Evolutionary conservation across 2,329 filamentous ascomycete species (phyloP).

Genomic region (Amauroascus verrucosus): DNA sequence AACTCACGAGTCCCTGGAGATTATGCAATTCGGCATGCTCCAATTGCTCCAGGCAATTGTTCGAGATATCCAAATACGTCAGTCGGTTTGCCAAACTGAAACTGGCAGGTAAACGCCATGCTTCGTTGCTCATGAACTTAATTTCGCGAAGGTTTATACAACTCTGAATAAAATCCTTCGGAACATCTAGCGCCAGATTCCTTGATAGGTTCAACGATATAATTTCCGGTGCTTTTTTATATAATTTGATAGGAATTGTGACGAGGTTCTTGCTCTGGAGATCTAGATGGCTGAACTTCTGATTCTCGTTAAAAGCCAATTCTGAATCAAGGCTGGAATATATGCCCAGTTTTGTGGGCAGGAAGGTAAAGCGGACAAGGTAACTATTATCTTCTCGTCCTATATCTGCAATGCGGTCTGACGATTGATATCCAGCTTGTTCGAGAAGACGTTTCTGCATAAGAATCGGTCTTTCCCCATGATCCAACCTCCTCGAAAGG

Average conservation of each 20-base stretch:
- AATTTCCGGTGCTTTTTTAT: slow-evolving; percentile 83
- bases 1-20: slow-evolving; percentile 66
- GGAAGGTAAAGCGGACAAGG: slow-evolving; percentile 87
- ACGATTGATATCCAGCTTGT: slow-evolving; percentile 80
- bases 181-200: slow-evolving; percentile 84
- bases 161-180: slow-evolving; percentile 90
- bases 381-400: slow-evolving; percentile 97
- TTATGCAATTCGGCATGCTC: slow-evolving; percentile 73
- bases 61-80: slow-evolving; percentile 86
- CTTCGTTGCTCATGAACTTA: slow-evolving; percentile 91
- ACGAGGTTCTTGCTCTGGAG: slow-evolving; percentile 80
- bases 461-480: slow-evolving; percentile 69
- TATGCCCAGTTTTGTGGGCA: slow-evolving; percentile 78
- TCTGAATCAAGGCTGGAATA: slow-evolving; percentile 63
- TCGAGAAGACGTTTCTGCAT: slow-evolving; percentile 87
- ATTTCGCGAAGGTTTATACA: slow-evolving; percentile 88
- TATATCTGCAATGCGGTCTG: slow-evolving; percentile 81
- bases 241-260: slow-evolving; percentile 88
- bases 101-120: slow-evolving; percentile 72
- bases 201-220: slow-evolving; percentile 88
- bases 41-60: slow-evolving; percentile 80
- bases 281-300: slow-evolving; percentile 91
- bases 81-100: slow-evolving; percentile 69
- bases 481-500: slow-evolving; percentile 67
- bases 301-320: slow-evolving; percentile 66